Evolutionary conservation across 1,139 yeast genomes (phyloP).

Genomic region (Diutina neorugosa): DNA sequence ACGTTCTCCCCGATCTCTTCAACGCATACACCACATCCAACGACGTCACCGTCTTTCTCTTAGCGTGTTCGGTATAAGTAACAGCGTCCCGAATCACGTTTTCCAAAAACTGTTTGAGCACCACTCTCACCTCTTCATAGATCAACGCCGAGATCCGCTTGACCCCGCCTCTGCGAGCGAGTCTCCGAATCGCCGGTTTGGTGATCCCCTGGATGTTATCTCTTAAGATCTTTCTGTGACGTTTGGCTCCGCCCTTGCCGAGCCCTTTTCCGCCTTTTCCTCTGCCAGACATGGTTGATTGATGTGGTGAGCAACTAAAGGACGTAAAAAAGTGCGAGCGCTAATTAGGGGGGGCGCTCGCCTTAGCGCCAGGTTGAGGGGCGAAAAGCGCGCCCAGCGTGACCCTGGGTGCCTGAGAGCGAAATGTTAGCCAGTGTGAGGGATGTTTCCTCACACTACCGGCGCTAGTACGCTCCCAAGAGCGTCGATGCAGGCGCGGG

Average conservation of each 20-base stretch:
- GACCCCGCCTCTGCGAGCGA: constrained; percentile 99
- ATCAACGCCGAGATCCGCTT: constrained; percentile 98
- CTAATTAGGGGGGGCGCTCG: neutral
- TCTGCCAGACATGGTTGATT: constrained; percentile 84
- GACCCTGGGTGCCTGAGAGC: neutral
- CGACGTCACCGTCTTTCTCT: constrained; percentile 99
- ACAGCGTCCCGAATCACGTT: constrained; percentile 98
- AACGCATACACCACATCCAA: constrained; percentile 98
- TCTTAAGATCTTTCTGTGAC: constrained; percentile 99
- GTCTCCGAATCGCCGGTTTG: constrained; percentile 99
- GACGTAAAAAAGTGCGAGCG: neutral
- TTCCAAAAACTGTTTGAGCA: constrained; percentile 90
- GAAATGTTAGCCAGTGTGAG: neutral
- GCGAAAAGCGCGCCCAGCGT: neutral
- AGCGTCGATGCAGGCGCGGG: no score
- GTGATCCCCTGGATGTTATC: constrained; percentile 99
- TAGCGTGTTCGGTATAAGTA: constrained; percentile 98
- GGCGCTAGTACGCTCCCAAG: no score
- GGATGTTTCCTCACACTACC: neutral
- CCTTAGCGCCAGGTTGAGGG: neutral
- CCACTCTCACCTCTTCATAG: constrained; percentile 98
- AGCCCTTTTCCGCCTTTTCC: constrained; percentile 99
- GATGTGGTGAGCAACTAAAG: neutral
- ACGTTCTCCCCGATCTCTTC: constrained; percentile 99
- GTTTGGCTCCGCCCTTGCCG: constrained; percentile 99